These are phyloP conservation scores for Spathaspora passalidarum DNA, from an alignment of 805 yeast species.

Conservation along the genomic window DNA sequence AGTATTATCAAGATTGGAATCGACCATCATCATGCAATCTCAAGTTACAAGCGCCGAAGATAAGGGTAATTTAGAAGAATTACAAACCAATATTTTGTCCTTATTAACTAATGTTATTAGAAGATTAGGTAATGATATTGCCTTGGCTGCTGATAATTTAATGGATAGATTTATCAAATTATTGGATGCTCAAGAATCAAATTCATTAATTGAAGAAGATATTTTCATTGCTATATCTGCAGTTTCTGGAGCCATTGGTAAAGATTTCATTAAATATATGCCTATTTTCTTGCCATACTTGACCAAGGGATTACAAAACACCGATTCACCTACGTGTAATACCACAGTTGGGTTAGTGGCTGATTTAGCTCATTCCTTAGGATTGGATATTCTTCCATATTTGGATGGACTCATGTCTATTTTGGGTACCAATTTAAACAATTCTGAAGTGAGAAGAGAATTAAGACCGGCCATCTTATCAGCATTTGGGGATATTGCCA, in stretches of 20 bases:
- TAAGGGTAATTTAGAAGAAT: slow-evolving; percentile 75
- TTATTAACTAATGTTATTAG: slow-evolving; percentile 81
- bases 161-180: slow-evolving; percentile 81
- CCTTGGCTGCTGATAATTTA: slow-evolving; percentile 71
- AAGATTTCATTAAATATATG: slow-evolving; percentile 71
- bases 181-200: slow-evolving; percentile 51
- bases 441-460: slow-evolving; percentile 68
- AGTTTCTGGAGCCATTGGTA: slow-evolving; percentile 76
- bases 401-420: slow-evolving; percentile 80
- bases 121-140: slow-evolving; percentile 66
- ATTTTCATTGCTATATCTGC: slow-evolving; percentile 90
- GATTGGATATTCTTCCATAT: slow-evolving; percentile 67
- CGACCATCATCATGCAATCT: slow-evolving; percentile 54
- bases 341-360: slow-evolving; percentile 95
- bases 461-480: slow-evolving; percentile 85
- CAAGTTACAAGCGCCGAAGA: slow-evolving; percentile 68
- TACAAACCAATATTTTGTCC: slow-evolving; percentile 78
- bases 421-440: slow-evolving; percentile 69
- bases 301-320: slow-evolving; percentile 73
- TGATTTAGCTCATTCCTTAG: slow-evolving; percentile 88
- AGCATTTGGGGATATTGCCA: slow-evolving; percentile 93
- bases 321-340: slow-evolving; percentile 77
- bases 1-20: slow-evolving; percentile 67
- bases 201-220: slow-evolving; percentile 89
- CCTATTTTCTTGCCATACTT: slow-evolving; percentile 80